Percentiles rank a stretch among this genome's conserved stretches.
These are phyloP conservation scores for Raphanus raphanistrum DNA, from an alignment of 345 rosid species.

Conservation along the genomic window DNA sequence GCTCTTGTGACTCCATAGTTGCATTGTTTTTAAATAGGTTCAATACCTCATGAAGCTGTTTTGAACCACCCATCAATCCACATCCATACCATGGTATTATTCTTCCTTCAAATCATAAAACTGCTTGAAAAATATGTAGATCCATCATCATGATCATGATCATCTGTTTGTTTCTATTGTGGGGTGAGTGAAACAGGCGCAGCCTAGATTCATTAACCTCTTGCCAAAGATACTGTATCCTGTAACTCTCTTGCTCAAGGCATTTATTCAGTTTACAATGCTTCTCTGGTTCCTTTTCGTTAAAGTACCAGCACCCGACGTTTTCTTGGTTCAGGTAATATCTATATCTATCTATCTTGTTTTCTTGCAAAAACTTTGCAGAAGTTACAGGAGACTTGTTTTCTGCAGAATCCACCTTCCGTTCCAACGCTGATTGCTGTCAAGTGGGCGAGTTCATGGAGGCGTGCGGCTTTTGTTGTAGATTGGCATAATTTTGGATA, in stretches of 20 bases:
- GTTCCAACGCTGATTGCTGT: constrained; percentile 87
- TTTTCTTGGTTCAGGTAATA: constrained; percentile 85
- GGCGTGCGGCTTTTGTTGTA: constrained; percentile 63
- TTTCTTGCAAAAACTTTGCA: not conserved
- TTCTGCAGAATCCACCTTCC: constrained; percentile 88
- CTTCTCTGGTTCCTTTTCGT: constrained; percentile 89
- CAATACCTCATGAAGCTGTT: constrained; percentile 75
- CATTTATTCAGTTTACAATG: constrained; percentile 68
- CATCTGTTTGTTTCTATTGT: not conserved
- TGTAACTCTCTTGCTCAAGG: constrained; percentile 71
- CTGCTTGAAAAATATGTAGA: not conserved
- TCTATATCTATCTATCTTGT: not conserved
- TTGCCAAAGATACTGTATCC: constrained; percentile 66
- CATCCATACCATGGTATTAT: constrained; percentile 80
- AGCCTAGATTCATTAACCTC: constrained; percentile 50
- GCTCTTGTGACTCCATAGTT: not conserved
- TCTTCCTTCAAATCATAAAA: not conserved
- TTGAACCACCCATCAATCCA: constrained; percentile 69
- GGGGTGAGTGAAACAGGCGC: constrained; percentile 46
- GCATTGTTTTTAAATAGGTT: constrained; percentile 49
- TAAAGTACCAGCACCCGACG: constrained; percentile 70
- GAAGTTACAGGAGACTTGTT: not conserved
- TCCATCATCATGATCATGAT: not conserved
- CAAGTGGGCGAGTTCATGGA: constrained; percentile 88
- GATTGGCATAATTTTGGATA: constrained; percentile 99